phyloP scores from a whole-genome alignment of 2,329 filamentous ascomycete genomes.

The Arthrinium puccinioides region DNA sequence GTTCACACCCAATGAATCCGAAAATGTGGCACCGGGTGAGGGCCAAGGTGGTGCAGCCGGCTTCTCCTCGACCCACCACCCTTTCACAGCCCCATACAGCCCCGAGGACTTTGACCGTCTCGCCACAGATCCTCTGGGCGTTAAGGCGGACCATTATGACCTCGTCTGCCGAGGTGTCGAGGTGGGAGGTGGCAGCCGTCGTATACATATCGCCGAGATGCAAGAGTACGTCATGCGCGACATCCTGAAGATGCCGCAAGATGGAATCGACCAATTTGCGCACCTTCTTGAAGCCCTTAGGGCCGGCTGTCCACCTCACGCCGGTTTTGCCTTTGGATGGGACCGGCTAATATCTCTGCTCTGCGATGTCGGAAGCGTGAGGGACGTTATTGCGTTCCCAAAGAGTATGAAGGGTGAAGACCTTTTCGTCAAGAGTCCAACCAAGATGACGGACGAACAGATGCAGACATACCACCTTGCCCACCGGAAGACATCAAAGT shows the following conservation, averaged over 20 bases:
- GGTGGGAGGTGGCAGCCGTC: constrained; percentile 83
- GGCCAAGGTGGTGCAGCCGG: constrained; percentile 78
- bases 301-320: constrained; percentile 88
- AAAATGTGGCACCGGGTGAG: constrained; percentile 45
- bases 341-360: constrained; percentile 79
- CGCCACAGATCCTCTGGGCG: constrained; percentile 61
- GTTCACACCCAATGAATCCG: constrained; percentile 65
- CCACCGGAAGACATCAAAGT: not conserved
- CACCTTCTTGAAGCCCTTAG: constrained; percentile 78
- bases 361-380: constrained; percentile 66
- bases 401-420: constrained; percentile 91
- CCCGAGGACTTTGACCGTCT: constrained; percentile 67
- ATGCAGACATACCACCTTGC: constrained; percentile 39
- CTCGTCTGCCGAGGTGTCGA: constrained; percentile 94
- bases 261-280: constrained; percentile 70
- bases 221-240: constrained; percentile 82
- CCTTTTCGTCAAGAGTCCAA: constrained; percentile 71
- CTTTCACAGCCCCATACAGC: constrained; percentile 82
- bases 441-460: constrained; percentile 53
- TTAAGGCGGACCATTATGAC: constrained; percentile 85
- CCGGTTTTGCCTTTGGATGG: constrained; percentile 87
- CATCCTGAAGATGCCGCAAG: constrained; percentile 69
- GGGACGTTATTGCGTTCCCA: constrained; percentile 94
- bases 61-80: constrained; percentile 85
- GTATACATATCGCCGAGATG: constrained; percentile 78